phyloP scores from a whole-genome alignment of 371 early-diverging fungal genomes.

The Apophysomyces elegans region DNA sequence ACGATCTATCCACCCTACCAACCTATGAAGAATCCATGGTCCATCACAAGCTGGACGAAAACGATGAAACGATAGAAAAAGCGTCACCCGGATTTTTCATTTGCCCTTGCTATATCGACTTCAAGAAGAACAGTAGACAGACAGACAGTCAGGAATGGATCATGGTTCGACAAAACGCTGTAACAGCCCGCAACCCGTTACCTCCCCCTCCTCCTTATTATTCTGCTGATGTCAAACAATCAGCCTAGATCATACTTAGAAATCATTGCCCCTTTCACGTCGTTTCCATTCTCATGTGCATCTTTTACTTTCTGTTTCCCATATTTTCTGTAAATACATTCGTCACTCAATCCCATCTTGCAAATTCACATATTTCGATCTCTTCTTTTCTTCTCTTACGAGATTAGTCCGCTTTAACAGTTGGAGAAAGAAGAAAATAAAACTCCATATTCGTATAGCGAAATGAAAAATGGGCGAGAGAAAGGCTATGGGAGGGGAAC shows the following conservation, averaged over 20 bases:
- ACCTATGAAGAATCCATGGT: slow-evolving; percentile 45
- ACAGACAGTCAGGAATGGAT: slow-evolving; percentile 33
- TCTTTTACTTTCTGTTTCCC: neutral
- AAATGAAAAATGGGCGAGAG: neutral
- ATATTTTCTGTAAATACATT: too few relatives aligned
- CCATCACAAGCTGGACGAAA: slow-evolving; percentile 28
- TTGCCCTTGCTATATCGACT: slow-evolving; percentile 51
- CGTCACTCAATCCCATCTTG: too few relatives aligned
- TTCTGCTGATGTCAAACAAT: neutral
- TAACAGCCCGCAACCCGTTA: neutral
- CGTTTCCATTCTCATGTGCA: neutral
- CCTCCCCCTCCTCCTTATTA: slow-evolving; percentile 1
- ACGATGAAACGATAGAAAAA: slow-evolving; percentile 20
- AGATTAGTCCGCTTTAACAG: too few relatives aligned
- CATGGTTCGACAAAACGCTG: slow-evolving; percentile 27
- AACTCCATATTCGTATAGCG: neutral
- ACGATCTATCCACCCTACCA: slow-evolving; percentile 44
- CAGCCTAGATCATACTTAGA: neutral
- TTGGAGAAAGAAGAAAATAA: neutral
- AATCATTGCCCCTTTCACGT: neutral
- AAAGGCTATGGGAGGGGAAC: neutral
- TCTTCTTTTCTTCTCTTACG: too few relatives aligned
- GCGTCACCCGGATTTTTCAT: slow-evolving; percentile 34
- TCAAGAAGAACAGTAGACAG: slow-evolving; percentile 39
- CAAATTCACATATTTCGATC: too few relatives aligned